Conservation (phyloP, 2,329 filamentous ascomycete genomes). For the Aspergillus calidoustus region DNA sequence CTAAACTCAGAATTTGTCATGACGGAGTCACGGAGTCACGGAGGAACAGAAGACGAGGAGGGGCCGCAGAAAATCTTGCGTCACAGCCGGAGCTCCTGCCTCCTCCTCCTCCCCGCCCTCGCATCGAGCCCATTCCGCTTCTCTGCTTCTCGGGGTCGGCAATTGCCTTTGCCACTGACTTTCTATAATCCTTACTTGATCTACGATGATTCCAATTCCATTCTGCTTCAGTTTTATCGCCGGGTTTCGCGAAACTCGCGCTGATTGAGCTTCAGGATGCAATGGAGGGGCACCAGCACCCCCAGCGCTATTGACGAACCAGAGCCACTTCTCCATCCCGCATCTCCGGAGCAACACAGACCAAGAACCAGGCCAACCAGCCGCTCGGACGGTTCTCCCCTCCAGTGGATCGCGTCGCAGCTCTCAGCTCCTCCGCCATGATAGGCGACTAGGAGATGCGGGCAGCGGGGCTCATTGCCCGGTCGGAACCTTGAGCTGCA, state of each 20-base stretch:
- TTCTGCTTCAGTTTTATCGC: too few relatives aligned
- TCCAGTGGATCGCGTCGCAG: background rate
- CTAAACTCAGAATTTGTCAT: conserved; percentile 43
- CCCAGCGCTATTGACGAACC: conserved; percentile 11
- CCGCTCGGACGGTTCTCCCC: too few relatives aligned
- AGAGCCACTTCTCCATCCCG: conserved; percentile 12
- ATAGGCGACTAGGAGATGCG: background rate
- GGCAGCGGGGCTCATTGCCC: background rate
- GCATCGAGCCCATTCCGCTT: too few relatives aligned
- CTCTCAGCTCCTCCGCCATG: background rate
- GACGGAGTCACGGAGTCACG: conserved; percentile 1
- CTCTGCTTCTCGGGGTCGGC: too few relatives aligned
- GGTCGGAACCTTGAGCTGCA: conserved; percentile 17
- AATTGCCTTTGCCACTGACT: too few relatives aligned
- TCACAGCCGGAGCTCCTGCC: background rate
- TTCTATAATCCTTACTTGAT: too few relatives aligned
- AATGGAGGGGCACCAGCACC: conserved; percentile 8
- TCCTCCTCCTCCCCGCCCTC: too few relatives aligned
- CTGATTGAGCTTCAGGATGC: background rate
- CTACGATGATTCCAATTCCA: too few relatives aligned
- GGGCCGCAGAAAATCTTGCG: background rate
- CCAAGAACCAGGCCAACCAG: too few relatives aligned
- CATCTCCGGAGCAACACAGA: background rate
- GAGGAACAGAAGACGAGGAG: background rate
- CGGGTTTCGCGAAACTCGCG: too few relatives aligned